These are phyloP conservation scores for Xylaria bambusicola DNA, from an alignment of 495 filamentous ascomycete genomes.

Conservation along the genomic window DNA sequence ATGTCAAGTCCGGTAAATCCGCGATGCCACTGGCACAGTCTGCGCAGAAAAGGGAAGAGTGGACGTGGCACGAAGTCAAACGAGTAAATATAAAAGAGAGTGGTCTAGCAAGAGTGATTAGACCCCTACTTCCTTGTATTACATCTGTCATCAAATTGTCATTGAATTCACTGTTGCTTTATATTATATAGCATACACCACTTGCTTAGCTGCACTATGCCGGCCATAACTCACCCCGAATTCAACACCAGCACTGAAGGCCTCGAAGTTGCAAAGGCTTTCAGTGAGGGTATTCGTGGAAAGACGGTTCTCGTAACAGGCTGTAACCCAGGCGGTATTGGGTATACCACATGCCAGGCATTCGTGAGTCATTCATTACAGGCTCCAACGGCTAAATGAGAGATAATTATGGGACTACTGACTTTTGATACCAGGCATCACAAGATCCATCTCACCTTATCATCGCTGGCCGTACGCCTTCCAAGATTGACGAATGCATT, in stretches of 20 bases:
- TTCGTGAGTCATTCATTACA: slow-evolving; percentile 40
- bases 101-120: background rate
- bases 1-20: slow-evolving; percentile 18
- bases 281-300: slow-evolving; percentile 35
- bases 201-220: slow-evolving; percentile 15
- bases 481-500: slow-evolving; percentile 43
- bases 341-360: slow-evolving; percentile 42
- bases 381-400: too few relatives aligned
- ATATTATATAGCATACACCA: background rate
- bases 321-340: slow-evolving; percentile 43
- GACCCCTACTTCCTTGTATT: too few relatives aligned
- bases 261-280: slow-evolving; percentile 43
- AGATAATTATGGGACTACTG: too few relatives aligned
- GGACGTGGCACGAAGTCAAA: background rate
- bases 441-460: slow-evolving; percentile 46
- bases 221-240: slow-evolving; percentile 39
- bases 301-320: slow-evolving; percentile 49
- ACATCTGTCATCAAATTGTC: background rate
- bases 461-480: slow-evolving; percentile 39
- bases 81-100: slow-evolving; percentile 6
- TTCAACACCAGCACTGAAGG: slow-evolving; percentile 43
- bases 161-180: background rate
- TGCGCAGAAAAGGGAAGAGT: background rate
- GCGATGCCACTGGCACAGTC: background rate
- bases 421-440: slow-evolving; percentile 41